phyloP scores from a whole-genome alignment of 2,329 filamentous ascomycete species.

The Aspergillus sergii region DNA sequence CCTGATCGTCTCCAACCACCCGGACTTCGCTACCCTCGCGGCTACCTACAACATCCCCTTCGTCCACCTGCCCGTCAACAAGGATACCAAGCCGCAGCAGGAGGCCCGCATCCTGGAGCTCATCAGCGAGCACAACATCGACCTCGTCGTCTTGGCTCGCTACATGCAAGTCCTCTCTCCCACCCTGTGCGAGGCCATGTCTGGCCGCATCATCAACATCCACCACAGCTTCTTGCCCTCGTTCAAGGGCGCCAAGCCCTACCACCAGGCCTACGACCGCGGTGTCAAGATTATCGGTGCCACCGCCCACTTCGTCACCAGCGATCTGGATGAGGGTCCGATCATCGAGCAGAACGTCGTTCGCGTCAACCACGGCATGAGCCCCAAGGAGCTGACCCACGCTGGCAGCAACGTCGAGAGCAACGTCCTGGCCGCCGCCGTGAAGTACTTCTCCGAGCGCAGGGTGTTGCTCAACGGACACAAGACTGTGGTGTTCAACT shows the following conservation, averaged over 20 bases:
- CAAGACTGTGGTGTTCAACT: conserved; percentile 78
- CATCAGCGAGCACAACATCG: conserved; percentile 68
- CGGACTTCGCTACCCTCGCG: conserved; percentile 70
- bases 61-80: conserved; percentile 76
- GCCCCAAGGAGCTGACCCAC: conserved; percentile 73
- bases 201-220: conserved; percentile 87
- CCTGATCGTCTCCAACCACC: conserved; percentile 80
- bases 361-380: conserved; percentile 75
- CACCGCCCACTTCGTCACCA: conserved; percentile 83
- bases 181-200: conserved; percentile 74
- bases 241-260: conserved; percentile 87
- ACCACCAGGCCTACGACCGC: conserved; percentile 83
- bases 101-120: conserved; percentile 72
- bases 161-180: conserved; percentile 88
- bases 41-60: conserved; percentile 76
- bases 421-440: conserved; percentile 76
- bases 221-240: conserved; percentile 84
- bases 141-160: conserved; percentile 77
- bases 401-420: conserved; percentile 84
- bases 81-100: conserved; percentile 75
- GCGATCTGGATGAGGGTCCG: conserved; percentile 80
- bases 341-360: conserved; percentile 85
- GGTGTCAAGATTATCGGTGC: conserved; percentile 89
- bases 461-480: conserved; percentile 75
- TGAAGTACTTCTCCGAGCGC: conserved; percentile 81